phyloP scores from a whole-genome alignment of 495 filamentous ascomycete genomes.

The Aspergillus indologenus region DNA sequence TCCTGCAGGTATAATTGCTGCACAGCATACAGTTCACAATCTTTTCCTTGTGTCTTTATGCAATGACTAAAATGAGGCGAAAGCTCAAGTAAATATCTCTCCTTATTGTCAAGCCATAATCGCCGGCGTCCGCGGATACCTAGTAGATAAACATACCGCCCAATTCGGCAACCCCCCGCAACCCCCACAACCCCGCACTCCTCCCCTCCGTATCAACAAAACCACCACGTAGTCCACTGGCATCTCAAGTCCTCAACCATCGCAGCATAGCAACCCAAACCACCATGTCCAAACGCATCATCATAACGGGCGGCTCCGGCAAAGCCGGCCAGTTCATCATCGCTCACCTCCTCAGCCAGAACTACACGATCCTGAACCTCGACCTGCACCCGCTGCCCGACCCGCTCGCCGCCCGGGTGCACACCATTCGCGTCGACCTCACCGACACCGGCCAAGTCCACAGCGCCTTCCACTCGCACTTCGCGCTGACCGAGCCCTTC shows the following conservation, averaged over 20 bases:
- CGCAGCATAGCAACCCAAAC: slow-evolving; percentile 5
- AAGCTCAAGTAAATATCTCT: too few species aligned
- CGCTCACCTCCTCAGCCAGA: slow-evolving; percentile 48
- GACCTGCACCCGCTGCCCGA: slow-evolving; percentile 46
- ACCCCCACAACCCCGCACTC: background rate
- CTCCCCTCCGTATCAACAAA: background rate
- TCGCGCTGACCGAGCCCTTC: slow-evolving; percentile 50
- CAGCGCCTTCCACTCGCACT: slow-evolving; percentile 55
- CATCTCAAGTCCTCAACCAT: background rate
- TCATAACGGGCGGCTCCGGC: slow-evolving; percentile 57
- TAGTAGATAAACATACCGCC: background rate
- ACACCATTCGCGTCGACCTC: slow-evolving; percentile 56
- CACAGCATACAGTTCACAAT: background rate
- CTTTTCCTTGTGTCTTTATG: too few species aligned
- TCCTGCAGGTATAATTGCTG: background rate
- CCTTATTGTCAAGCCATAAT: too few species aligned
- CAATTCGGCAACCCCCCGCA: background rate
- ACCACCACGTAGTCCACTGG: background rate
- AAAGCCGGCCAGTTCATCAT: slow-evolving; percentile 60
- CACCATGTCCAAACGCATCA: slow-evolving; percentile 34
- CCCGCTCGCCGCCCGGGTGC: slow-evolving; percentile 40
- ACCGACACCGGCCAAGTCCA: slow-evolving; percentile 59
- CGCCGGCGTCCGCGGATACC: too few species aligned
- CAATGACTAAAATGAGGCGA: too few species aligned
- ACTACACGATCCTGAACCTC: slow-evolving; percentile 56